Percentiles rank a stretch among this genome's conserved stretches.
These are phyloP conservation scores for Nakazawaea pomicola DNA, from an alignment of 805 yeast species.

Conservation along the genomic window DNA sequence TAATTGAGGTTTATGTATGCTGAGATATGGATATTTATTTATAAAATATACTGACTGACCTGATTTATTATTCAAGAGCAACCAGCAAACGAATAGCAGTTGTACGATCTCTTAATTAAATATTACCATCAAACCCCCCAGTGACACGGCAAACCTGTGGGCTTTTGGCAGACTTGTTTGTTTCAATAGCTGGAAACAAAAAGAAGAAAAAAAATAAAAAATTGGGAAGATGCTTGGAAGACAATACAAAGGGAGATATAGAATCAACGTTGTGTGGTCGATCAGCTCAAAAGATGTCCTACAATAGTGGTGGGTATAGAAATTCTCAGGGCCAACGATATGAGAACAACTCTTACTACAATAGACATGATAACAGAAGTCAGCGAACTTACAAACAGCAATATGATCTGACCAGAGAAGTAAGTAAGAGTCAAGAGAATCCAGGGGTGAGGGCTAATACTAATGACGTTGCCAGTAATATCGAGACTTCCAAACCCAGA, in stretches of 20 bases:
- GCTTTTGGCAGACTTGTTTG: too few relatives aligned
- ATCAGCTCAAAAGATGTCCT: neutral
- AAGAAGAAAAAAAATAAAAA: too few relatives aligned
- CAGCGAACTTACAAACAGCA: neutral
- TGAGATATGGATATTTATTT: too few relatives aligned
- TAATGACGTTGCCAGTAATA: conserved; percentile 1
- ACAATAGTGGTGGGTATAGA: neutral
- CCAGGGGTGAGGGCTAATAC: conserved; percentile 2
- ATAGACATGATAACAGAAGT: neutral
- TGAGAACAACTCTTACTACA: neutral
- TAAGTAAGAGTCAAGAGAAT: conserved; percentile 7
- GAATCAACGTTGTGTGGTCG: too few relatives aligned
- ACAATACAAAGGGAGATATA: neutral
- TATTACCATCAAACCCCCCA: too few relatives aligned
- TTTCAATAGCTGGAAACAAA: too few relatives aligned
- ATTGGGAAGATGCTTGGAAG: neutral
- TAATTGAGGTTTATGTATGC: too few relatives aligned
- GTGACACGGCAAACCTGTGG: too few relatives aligned
- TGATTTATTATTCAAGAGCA: too few relatives aligned
- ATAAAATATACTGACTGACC: neutral
- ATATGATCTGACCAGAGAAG: conserved; percentile 2
- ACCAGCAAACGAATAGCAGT: too few relatives aligned
- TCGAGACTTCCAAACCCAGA: neutral
- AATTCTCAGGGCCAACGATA: neutral
- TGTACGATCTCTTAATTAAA: too few relatives aligned